phyloP scores from a whole-genome alignment of 352 stramenopile genomes.

The Pseudoperonospora humuli region DNA sequence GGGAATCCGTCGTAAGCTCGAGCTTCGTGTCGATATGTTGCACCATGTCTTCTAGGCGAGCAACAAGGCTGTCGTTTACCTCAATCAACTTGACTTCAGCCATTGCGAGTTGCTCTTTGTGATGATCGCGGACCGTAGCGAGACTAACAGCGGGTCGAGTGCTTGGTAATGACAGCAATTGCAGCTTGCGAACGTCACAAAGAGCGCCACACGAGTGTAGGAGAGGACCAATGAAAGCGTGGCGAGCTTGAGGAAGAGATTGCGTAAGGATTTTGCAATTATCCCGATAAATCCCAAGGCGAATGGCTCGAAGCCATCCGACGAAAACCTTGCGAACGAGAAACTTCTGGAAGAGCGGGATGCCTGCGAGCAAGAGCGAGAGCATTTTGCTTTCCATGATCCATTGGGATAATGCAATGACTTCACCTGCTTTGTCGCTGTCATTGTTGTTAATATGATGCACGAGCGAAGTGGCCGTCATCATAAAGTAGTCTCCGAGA shows the following conservation, averaged over 20 bases:
- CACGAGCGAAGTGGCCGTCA: conserved; percentile 52
- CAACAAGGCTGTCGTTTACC: conserved; percentile 47
- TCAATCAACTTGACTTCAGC: conserved; percentile 61
- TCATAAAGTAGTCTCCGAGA: conserved; percentile 55
- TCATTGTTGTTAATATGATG: conserved; percentile 40
- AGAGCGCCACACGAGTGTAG: conserved; percentile 30
- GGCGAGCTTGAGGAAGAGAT: conserved; percentile 32
- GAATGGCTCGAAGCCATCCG: conserved; percentile 33
- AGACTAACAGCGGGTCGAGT: conserved; percentile 24
- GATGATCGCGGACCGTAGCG: conserved; percentile 34
- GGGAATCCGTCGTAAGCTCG: conserved; percentile 35
- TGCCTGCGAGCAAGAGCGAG: conserved; percentile 51
- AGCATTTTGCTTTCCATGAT: conserved; percentile 74
- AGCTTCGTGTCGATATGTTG: conserved; percentile 31
- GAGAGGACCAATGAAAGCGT: conserved; percentile 33
- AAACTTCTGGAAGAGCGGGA: conserved; percentile 73
- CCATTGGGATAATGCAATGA: conserved; percentile 59
- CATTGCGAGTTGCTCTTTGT: conserved; percentile 28
- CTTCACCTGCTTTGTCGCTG: conserved; percentile 34
- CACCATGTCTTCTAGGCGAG: conserved; percentile 45
- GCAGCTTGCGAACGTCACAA: conserved; percentile 34
- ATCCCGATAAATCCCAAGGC: conserved; percentile 33
- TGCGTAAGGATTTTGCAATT: conserved; percentile 27
- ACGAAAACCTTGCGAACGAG: conserved; percentile 50
- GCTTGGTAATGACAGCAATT: conserved; percentile 33